phyloP scores from a whole-genome alignment of 257 asterid species.

The Henckelia pumila region DNA sequence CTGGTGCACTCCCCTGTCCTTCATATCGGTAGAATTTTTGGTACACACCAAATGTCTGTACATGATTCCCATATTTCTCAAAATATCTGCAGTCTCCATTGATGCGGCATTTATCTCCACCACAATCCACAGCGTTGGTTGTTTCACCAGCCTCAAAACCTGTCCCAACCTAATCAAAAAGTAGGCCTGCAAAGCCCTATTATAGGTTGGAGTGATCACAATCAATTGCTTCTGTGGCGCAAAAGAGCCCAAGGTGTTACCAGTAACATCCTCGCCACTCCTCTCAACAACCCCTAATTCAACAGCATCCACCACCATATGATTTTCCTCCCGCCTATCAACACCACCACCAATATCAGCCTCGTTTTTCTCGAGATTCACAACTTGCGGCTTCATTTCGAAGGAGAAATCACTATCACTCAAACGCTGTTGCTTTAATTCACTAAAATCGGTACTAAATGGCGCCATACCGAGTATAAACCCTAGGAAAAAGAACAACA shows the following conservation, averaged over 20 bases:
- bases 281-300: conserved; percentile 35
- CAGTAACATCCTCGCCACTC: conserved; percentile 27
- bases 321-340: conserved; percentile 33
- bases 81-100: conserved; percentile 69
- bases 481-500: conserved; percentile 69
- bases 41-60: conserved; percentile 75
- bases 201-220: conserved; percentile 79
- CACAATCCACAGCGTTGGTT: conserved; percentile 89
- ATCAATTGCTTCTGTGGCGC: conserved; percentile 56
- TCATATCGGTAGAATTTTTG: conserved; percentile 59
- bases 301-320: conserved; percentile 40
- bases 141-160: conserved; percentile 67
- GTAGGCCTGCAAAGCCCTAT: conserved; percentile 69
- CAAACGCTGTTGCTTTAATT: conserved; percentile 38
- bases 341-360: conserved; percentile 28
- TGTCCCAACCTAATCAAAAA: conserved; percentile 84
- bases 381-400: conserved; percentile 40
- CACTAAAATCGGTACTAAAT: conserved; percentile 42
- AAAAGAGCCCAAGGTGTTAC: conserved; percentile 32
- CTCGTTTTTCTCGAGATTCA: conserved; percentile 33
- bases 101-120: conserved; percentile 82
- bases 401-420: conserved; percentile 39
- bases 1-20: conserved; percentile 83
- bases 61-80: conserved; percentile 77
- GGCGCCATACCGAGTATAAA: conserved; percentile 81